Evolutionary conservation across 768 basidiomycete genomes (phyloP).

Genomic region (Candolleomyces aberdarensis): DNA sequence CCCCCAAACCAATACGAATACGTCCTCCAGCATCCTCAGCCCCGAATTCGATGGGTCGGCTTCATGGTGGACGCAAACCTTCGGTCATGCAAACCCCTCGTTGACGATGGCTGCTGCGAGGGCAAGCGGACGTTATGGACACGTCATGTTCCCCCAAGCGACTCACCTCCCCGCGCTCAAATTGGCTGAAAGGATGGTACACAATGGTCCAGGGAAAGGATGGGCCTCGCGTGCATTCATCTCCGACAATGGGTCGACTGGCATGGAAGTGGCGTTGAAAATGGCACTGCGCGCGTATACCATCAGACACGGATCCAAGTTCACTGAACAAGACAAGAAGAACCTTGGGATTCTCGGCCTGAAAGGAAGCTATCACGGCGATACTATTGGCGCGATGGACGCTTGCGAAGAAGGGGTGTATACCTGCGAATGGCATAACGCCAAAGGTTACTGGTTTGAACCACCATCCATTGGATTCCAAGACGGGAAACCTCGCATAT

Average conservation of each 20-base stretch:
- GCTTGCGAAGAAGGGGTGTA: slow-evolving; percentile 90
- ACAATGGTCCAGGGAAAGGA: slow-evolving; percentile 74
- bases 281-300: slow-evolving; percentile 85
- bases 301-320: slow-evolving; percentile 29
- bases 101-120: slow-evolving; percentile 84
- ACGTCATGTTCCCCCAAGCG: slow-evolving; percentile 94
- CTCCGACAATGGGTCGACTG: slow-evolving; percentile 94
- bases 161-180: slow-evolving; percentile 82
- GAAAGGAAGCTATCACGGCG: slow-evolving; percentile 94
- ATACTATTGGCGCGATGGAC: slow-evolving; percentile 97
- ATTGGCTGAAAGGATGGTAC: slow-evolving; percentile 76
- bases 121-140: slow-evolving; percentile 92
- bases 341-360: slow-evolving; percentile 78
- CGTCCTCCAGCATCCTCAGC: slow-evolving; percentile 32
- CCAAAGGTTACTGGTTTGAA: slow-evolving; percentile 92
- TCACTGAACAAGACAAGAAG: slow-evolving; percentile 38
- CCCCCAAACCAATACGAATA: slow-evolving; percentile 16
- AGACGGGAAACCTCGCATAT: slow-evolving; percentile 52
- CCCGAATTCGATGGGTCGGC: slow-evolving; percentile 86
- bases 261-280: slow-evolving; percentile 96
- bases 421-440: slow-evolving; percentile 94
- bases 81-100: slow-evolving; percentile 78
- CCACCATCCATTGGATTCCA: slow-evolving; percentile 76
- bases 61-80: slow-evolving; percentile 96
- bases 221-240: slow-evolving; percentile 94